Base-by-base conservation (phyloP, 192 early-diverging fungal species). In the Coemansia sp. region DNA sequence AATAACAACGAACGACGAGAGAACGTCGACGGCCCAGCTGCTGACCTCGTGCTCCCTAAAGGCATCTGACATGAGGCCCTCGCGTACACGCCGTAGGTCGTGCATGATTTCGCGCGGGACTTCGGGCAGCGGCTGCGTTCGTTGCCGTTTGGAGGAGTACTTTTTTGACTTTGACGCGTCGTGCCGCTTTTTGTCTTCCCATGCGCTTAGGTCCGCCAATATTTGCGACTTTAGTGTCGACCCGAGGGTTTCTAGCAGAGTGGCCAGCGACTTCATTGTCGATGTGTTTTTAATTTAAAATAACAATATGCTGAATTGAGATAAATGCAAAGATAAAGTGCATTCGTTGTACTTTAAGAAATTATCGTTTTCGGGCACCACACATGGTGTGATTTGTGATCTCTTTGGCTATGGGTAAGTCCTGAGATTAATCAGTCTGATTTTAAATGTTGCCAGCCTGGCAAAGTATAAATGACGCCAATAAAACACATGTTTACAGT, bases 201-300 rank as follows among this genome's bases (percentile, higher is more conserved):
- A 78, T 17, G 74, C 40, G 23, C 43, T 68, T 23, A 78, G 39
- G 55, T 78, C 74, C 54, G 42, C 64, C 64, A 78, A 68, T 41
- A 78, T 71, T 9, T 78, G 69, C 27, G 74, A 71, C 58, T 71
- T 71, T 21, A 78, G 61, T n/a, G 47, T 43, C 8, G 74, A 71
- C 4, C 61, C 69, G 14, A 78, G 52, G 5, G 58, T 39, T 54
- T 67, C 73, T 41, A 70, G 48, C 7, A 37, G 11, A 37, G 3
- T 37, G 7, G 34, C 34, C 11, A 9, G 34, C 34, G 11, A 6
- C 34, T 10, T 9, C 34, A 37, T 37, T 37, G 3, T 37, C 7
- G 34, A 1, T 2, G 34, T 37, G 34, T 37, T 5, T 37, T 37
- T 10, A 37, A 37, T 37, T 37, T 2, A 9, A 37, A 37, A 37